phyloP scores from a whole-genome alignment of 257 asterid species.

The Schizonepeta tenuifolia region DNA sequence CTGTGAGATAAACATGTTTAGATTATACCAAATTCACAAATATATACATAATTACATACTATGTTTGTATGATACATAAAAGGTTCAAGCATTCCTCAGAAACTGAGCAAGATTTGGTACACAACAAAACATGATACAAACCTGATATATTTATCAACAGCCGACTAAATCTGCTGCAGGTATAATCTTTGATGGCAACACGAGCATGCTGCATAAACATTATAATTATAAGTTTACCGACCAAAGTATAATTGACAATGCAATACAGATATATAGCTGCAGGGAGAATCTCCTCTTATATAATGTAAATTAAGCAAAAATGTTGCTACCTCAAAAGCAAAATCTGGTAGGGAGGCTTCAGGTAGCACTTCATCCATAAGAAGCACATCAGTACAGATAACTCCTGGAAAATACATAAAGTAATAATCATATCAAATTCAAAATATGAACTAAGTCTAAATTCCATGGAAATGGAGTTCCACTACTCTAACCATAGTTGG shows the following conservation, averaged over 20 bases:
- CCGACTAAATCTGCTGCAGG: slow-evolving; percentile 60
- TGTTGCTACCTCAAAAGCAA: slow-evolving; percentile 66
- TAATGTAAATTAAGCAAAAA: slow-evolving; percentile 20
- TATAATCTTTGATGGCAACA: slow-evolving; percentile 68
- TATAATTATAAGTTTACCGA: slow-evolving; percentile 30
- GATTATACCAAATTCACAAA: slow-evolving; percentile 5
- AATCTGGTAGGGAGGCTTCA: slow-evolving; percentile 73
- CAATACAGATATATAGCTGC: slow-evolving; percentile 28
- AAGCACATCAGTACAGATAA: slow-evolving; percentile 83
- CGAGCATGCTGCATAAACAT: slow-evolving; percentile 68
- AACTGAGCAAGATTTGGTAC: slow-evolving; percentile 10
- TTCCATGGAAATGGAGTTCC: slow-evolving; percentile 10
- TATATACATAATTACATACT: neutral
- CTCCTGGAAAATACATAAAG: slow-evolving; percentile 54
- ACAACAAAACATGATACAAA: slow-evolving; percentile 39
- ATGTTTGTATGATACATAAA: neutral
- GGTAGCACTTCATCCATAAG: slow-evolving; percentile 90
- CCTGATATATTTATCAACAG: slow-evolving; percentile 80
- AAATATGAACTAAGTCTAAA: slow-evolving; percentile 2
- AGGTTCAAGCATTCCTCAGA: slow-evolving; percentile 11
- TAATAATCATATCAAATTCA: slow-evolving; percentile 10
- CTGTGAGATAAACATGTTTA: slow-evolving; percentile 2
- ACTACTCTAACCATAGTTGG: neutral
- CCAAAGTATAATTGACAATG: neutral
- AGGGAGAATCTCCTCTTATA: slow-evolving; percentile 26